phyloP scores from a whole-genome alignment of 2,329 filamentous ascomycete species.

The Cladosporium colombiae region DNA sequence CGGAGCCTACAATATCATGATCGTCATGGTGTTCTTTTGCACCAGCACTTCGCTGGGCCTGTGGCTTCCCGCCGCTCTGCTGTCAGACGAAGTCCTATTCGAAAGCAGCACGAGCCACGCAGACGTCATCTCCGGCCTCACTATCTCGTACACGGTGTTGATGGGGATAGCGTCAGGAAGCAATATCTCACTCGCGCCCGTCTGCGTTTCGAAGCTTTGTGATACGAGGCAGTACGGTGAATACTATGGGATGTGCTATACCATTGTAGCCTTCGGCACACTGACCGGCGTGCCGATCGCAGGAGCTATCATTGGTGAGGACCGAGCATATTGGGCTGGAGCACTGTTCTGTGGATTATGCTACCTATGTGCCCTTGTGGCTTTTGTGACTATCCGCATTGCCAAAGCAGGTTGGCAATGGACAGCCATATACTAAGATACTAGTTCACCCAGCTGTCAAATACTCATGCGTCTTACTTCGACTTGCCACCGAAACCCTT shows the following conservation, averaged over 20 bases:
- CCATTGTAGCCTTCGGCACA: constrained; percentile 30
- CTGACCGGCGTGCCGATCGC: constrained; percentile 38
- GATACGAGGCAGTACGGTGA: constrained; percentile 43
- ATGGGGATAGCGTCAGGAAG: constrained; percentile 42
- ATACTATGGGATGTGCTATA: constrained; percentile 32
- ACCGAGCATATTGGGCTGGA: constrained; percentile 35
- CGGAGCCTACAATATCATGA: constrained; percentile 79
- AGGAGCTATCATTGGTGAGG: constrained; percentile 23
- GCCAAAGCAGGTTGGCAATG: neutral
- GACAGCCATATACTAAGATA: neutral
- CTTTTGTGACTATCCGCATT: constrained; percentile 19
- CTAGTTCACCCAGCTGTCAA: neutral
- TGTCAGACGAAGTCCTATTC: constrained; percentile 30
- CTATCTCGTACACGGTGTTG: constrained; percentile 35
- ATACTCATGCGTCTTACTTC: constrained; percentile 10
- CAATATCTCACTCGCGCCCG: constrained; percentile 43
- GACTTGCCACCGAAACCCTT: constrained; percentile 27
- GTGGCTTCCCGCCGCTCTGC: constrained; percentile 62
- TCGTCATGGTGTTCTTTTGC: constrained; percentile 63
- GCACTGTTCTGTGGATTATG: constrained; percentile 31
- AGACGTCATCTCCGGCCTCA: constrained; percentile 27
- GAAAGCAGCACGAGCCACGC: neutral
- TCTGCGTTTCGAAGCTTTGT: constrained; percentile 51
- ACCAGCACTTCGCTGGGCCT: constrained; percentile 67
- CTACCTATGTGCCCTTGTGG: constrained; percentile 27